These are phyloP conservation scores for Harringtonia aguacate DNA, from an alignment of 2,329 filamentous ascomycete species.

Conservation along the genomic window DNA sequence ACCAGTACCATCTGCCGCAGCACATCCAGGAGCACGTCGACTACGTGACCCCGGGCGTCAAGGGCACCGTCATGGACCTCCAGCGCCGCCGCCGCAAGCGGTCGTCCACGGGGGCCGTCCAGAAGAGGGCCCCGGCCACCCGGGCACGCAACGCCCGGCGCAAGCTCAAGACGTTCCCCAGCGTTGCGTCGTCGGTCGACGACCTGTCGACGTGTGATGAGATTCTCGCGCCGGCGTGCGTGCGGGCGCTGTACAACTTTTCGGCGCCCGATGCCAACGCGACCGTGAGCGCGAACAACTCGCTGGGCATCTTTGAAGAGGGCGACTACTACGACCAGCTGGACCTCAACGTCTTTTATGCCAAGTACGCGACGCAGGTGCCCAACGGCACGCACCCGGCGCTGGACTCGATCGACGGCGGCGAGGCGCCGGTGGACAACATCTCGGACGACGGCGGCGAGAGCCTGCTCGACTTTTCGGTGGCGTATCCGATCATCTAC, in stretches of 20 bases:
- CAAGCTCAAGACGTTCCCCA: neutral
- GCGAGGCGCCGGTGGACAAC: conserved; percentile 18
- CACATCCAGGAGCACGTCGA: conserved; percentile 39
- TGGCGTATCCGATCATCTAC: conserved; percentile 35
- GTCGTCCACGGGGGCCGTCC: neutral
- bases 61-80: neutral
- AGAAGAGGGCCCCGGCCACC: neutral
- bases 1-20: conserved; percentile 29
- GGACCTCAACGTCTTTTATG: conserved; percentile 13
- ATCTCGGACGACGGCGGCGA: conserved; percentile 25
- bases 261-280: conserved; percentile 3
- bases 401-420: conserved; percentile 35
- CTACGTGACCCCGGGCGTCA: conserved; percentile 38
- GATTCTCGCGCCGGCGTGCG: conserved; percentile 44
- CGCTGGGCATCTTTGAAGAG: conserved; percentile 14
- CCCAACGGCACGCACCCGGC: conserved; percentile 33
- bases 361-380: conserved; percentile 9
- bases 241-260: conserved; percentile 27
- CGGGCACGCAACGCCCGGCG: neutral
- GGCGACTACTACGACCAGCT: conserved; percentile 12
- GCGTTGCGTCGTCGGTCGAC: neutral
- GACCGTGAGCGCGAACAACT: conserved; percentile 1
- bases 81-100: neutral
- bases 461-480: conserved; percentile 32
- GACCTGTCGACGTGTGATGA: conserved; percentile 30